Conservation (phyloP, 495 filamentous ascomycete species). For the Hypoxylon fuscum region DNA sequence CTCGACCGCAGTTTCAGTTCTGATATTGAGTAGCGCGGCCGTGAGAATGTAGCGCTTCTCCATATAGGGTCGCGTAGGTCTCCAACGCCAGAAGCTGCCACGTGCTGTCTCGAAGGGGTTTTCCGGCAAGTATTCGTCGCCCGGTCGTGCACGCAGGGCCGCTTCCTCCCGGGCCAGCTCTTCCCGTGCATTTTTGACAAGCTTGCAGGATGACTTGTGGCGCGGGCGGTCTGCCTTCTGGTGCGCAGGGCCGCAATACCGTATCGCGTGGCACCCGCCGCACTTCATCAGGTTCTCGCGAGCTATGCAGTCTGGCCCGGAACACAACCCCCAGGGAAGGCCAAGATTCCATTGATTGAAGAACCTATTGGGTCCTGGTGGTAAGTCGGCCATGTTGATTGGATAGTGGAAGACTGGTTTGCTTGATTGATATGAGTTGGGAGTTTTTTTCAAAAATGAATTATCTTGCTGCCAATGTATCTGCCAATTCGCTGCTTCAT, state of each 20-base stretch:
- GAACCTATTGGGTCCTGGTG: neutral
- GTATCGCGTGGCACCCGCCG: slow-evolving; percentile 52
- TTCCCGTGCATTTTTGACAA: slow-evolving; percentile 42
- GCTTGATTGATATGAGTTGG: neutral
- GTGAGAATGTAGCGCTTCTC: slow-evolving; percentile 42
- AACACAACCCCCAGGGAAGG: neutral
- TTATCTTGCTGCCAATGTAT: too few species aligned
- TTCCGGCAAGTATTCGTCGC: slow-evolving; percentile 30
- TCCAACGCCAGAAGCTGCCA: slow-evolving; percentile 50
- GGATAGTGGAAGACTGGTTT: neutral
- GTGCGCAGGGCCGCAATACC: slow-evolving; percentile 59
- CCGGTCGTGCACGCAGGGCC: slow-evolving; percentile 43
- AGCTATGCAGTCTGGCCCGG: neutral
- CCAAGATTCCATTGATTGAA: slow-evolving; percentile 1
- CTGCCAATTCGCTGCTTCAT: too few species aligned
- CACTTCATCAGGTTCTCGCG: slow-evolving; percentile 41
- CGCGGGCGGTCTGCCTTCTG: slow-evolving; percentile 48
- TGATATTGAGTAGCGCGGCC: slow-evolving; percentile 43
- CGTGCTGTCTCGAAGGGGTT: slow-evolving; percentile 46
- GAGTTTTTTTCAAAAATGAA: too few species aligned
- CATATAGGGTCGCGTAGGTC: slow-evolving; percentile 56
- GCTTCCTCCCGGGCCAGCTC: slow-evolving; percentile 47
- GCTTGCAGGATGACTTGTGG: slow-evolving; percentile 57
- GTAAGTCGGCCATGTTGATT: neutral
- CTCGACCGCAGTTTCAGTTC: slow-evolving; percentile 44